phyloP scores from a whole-genome alignment of 2,329 filamentous ascomycete genomes.

The Aspergillus latus region DNA sequence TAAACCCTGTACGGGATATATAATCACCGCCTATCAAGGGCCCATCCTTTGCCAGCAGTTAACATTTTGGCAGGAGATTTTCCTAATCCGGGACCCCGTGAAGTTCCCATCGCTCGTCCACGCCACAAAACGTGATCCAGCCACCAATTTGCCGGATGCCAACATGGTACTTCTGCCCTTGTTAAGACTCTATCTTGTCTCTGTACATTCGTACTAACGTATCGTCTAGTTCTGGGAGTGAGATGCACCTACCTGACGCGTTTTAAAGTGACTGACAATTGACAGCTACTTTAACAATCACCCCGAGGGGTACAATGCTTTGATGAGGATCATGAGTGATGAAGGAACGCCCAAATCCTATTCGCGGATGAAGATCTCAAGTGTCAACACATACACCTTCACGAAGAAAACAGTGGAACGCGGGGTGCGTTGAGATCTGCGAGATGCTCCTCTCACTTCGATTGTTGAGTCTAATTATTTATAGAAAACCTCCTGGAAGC shows the following conservation, averaged over 20 bases:
- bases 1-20: not conserved
- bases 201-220: not conserved
- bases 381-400: slow-evolving; percentile 15
- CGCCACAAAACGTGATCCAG: not conserved
- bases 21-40: not conserved
- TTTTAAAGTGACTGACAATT: not conserved
- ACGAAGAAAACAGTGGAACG: slow-evolving; percentile 7
- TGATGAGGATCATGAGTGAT: slow-evolving; percentile 15
- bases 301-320: slow-evolving; percentile 11
- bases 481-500: no score
- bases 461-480: not conserved
- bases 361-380: not conserved
- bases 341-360: slow-evolving; percentile 7
- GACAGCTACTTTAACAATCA: slow-evolving; percentile 12
- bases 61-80: slow-evolving; percentile 9
- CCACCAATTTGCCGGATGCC: not conserved
- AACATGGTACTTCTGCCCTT: not conserved
- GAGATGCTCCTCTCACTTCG: slow-evolving; percentile 1
- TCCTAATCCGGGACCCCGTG: slow-evolving; percentile 6
- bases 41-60: not conserved
- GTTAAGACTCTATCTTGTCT: not conserved
- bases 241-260: not conserved
- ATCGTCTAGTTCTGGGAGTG: slow-evolving; percentile 7
- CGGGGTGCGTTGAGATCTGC: no score
- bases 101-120: slow-evolving; percentile 12